Base-by-base conservation (phyloP, 345 rosid species). In the Brassica rapa region DNA sequence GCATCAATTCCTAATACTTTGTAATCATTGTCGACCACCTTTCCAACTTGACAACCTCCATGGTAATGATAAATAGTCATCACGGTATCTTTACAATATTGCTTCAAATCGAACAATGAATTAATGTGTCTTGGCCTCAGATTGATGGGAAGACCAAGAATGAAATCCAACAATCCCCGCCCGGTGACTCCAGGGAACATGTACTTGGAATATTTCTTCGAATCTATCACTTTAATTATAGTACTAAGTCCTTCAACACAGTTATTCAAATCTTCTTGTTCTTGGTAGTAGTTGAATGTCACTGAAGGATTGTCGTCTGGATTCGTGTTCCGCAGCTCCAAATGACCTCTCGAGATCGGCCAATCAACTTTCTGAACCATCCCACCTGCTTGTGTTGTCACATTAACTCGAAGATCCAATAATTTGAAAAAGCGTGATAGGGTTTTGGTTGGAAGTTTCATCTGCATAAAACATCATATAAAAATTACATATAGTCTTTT, bases 31-130 rank as follows among this genome's bases (percentile, higher is more conserved):
- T 90, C 90, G 1, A 88, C 85, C 41, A 88, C 93, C 41, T 69
- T 82, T 2, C 87, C 86, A 10, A 86, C 87, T 75, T 83, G 89
- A 49, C 95, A 90, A 29, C 95, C 95, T 35, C 91, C 91, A 64
- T 87, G 91, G 62, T 90, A 90, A 66, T 87, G 95, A 89, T 90
- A 90, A 11, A 88, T 81, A 2, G 93, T 90, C 85, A 75, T 81
- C 23, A 86, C 92, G 0, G 90, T 86, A 80, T 86, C 89, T 6
- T 19, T 82, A 73, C 92, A 88, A 29, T 79, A 91, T 43, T 88
- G 93, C 71, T 91, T 89, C 70, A 93, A 43, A 6, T 90, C 86
- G 30, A 77, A 29, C 11, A 85, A 53, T 0, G 88, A 55, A 1
- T 68, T 72, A 0, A 72, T 29, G 62, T 87, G 88, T 19, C 81